A percentile compares a stretch with the other conserved stretches of the same genome.
phyloP scores from a whole-genome alignment of 805 yeast genomes.

The Grigorovia jiainica region DNA sequence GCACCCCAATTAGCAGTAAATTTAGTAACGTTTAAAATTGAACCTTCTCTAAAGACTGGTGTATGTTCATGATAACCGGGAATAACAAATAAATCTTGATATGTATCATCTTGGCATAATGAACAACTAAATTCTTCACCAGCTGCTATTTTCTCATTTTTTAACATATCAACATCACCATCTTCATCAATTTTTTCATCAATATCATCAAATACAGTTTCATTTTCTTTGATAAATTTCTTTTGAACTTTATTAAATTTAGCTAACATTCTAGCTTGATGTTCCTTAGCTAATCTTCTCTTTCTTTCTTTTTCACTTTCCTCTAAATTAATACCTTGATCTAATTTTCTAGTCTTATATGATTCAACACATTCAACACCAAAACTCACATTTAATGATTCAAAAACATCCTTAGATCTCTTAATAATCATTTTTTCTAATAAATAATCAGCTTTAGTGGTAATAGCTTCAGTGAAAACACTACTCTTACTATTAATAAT shows the following conservation, averaged over 20 bases:
- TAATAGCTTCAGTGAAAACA: constrained; percentile 37
- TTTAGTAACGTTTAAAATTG: constrained; percentile 21
- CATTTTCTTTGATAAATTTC: constrained; percentile 53
- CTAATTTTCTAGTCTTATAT: constrained; percentile 40
- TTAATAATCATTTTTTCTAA: constrained; percentile 42
- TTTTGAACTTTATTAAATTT: constrained; percentile 67
- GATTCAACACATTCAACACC: constrained; percentile 45
- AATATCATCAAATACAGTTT: constrained; percentile 21
- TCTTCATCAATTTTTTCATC: constrained; percentile 33
- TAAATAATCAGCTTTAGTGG: constrained; percentile 47
- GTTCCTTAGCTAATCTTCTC: constrained; percentile 48
- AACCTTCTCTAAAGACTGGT: constrained; percentile 38
- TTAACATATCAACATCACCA: constrained; percentile 34
- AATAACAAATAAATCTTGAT: constrained; percentile 46
- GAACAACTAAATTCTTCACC: constrained; percentile 38
- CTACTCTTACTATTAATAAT: constrained; percentile 36
- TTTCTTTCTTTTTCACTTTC: constrained; percentile 50
- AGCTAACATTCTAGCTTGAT: constrained; percentile 52
- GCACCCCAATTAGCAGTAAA: constrained; percentile 24
- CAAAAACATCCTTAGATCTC: constrained; percentile 39
- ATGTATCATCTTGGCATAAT: constrained; percentile 47
- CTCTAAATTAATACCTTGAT: constrained; percentile 28
- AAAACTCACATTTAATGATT: constrained; percentile 44
- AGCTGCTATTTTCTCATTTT: constrained; percentile 24
- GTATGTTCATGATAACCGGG: constrained; percentile 42